These are phyloP conservation scores for Carex arenaria DNA, from an alignment of 202 grass and related monocot species.

Conservation along the genomic window DNA sequence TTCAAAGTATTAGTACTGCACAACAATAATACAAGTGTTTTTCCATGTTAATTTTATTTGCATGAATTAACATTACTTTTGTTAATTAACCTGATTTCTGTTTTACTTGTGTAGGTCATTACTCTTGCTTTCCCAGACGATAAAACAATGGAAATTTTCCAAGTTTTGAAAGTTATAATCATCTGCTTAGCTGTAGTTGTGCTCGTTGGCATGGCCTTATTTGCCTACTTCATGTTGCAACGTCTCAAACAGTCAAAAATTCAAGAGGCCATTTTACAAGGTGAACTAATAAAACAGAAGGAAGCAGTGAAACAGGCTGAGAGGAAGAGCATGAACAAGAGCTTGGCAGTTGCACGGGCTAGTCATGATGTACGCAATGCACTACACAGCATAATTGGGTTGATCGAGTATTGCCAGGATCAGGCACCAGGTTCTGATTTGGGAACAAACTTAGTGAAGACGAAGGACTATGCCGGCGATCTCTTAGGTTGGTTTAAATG, in stretches of 20 bases:
- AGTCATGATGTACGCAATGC: slow-evolving; percentile 67
- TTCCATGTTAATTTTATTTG: not conserved
- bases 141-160: not conserved
- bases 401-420: slow-evolving; percentile 34
- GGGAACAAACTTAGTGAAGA: slow-evolving; percentile 36
- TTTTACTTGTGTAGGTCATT: slow-evolving; percentile 23
- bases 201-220: not conserved
- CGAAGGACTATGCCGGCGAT: slow-evolving; percentile 41
- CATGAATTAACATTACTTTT: not conserved
- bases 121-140: slow-evolving; percentile 14
- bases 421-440: slow-evolving; percentile 34
- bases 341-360: slow-evolving; percentile 53
- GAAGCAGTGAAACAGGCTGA: slow-evolving; percentile 66
- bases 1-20: not conserved
- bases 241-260: slow-evolving; percentile 21
- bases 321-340: slow-evolving; percentile 89
- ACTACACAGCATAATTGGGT: slow-evolving; percentile 34
- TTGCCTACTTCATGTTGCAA: not conserved
- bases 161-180: not conserved
- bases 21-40: not conserved
- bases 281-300: slow-evolving; percentile 50
- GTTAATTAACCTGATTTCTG: slow-evolving; percentile 1
- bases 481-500: slow-evolving; percentile 46
- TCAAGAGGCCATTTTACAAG: slow-evolving; percentile 33
- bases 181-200: not conserved